Evolutionary conservation across 768 basidiomycete species (phyloP), one percentile per base, ranked within the genome.

Genomic region (Leucocoprinus leucothites): DNA sequence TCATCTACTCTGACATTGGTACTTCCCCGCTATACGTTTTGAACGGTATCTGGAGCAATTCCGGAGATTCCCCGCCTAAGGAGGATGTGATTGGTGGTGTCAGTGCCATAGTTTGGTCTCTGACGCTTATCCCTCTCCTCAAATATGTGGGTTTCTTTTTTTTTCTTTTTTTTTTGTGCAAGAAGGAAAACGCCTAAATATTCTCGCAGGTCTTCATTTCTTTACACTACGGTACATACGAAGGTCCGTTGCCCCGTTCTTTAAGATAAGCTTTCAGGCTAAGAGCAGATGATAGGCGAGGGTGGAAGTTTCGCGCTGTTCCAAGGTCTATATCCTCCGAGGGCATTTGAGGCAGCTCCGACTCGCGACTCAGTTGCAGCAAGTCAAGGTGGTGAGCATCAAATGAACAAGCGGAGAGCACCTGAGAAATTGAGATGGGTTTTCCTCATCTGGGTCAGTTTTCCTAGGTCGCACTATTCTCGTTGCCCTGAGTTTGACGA

Each of bases 241-340:
- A 31, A 31, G 31, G 31, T 31, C 11, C 11, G 31, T 5, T 11
- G 5, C 31, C 31, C 31, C 11, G 31, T 5, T n/a, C 31, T 31
- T 5, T 11, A 5, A 31, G 31, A 5, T 11, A 31, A 31, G 5
- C 31, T 31, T 11, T 31, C 31, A 5, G 14, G 46, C 31, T 31
- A 5, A 31, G 5, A 5, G 11, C 31, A 31, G 31, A 31, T 5
- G 11, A 1, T 55, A 77, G 84, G 86, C 18, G 87, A 89, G 65
- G 86, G 87, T 9, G 86, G 86, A 9, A 77, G 81, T 2, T 88
- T 87, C 59, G 85, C 86, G 0, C 66, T 87, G 9, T 82, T 72
- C 62, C 82, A 84, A 63, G 79, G 80, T n/a, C 63, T 86, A 11
- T 85, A 76, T 58, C 85, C 85, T 11, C 79, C 76, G 0, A 67